Evolutionary conservation across 2,329 filamentous ascomycete genomes (phyloP).

Genomic region (Aspergillus aculeatus): DNA sequence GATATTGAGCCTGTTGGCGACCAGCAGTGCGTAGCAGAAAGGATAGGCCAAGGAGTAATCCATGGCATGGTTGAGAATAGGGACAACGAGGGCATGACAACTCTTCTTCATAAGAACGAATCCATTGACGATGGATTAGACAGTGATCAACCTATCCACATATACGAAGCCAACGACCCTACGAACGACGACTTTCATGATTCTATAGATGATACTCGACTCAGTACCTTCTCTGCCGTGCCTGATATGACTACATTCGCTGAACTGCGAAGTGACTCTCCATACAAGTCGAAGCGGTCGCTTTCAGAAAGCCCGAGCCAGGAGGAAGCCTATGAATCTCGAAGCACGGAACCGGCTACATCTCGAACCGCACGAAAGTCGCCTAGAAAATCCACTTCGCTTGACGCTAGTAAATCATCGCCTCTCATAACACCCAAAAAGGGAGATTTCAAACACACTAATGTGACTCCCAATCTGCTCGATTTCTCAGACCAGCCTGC

Average conservation of each 20-base stretch:
- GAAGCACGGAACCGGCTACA: conserved; percentile 35
- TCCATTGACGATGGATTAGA: conserved; percentile 18
- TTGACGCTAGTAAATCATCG: conserved; percentile 35
- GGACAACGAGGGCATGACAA: conserved; percentile 45
- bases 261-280: conserved; percentile 63
- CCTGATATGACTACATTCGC: conserved; percentile 84
- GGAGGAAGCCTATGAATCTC: conserved; percentile 22
- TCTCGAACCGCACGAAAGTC: conserved; percentile 50
- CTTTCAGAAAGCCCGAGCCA: conserved; percentile 40
- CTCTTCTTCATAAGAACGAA: conserved; percentile 33
- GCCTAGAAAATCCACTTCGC: conserved; percentile 27
- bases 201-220: conserved; percentile 49
- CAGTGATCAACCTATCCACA: conserved; percentile 23
- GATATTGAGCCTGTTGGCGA: conserved; percentile 24
- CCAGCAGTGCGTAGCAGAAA: conserved; percentile 13
- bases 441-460: conserved; percentile 46
- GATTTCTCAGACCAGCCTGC: conserved; percentile 84
- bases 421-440: conserved; percentile 51
- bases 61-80: conserved; percentile 40
- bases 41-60: conserved; percentile 23
- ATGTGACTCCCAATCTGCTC: conserved; percentile 72
- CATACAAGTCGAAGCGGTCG: conserved; percentile 50
- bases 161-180: conserved; percentile 26
- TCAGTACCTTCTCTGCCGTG: conserved; percentile 86
- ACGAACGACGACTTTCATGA: conserved; percentile 35